phyloP scores from a whole-genome alignment of 495 filamentous ascomycete genomes.

The Daldinia childiae region DNA sequence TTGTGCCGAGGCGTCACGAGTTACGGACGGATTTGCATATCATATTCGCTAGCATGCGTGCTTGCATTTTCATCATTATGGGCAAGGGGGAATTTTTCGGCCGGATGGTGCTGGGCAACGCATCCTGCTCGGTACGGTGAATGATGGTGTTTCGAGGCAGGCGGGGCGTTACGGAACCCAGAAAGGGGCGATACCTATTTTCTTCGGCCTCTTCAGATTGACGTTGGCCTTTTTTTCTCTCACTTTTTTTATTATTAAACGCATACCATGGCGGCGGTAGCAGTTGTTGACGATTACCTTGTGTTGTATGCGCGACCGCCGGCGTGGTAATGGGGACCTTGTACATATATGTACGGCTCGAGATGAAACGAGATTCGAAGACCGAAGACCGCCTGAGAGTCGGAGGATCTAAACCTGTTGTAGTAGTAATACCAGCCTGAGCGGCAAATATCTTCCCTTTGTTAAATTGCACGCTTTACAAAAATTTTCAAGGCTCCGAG shows the following conservation, averaged over 20 bases:
- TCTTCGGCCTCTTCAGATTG: conserved; percentile 33
- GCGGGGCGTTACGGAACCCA: conserved; percentile 37
- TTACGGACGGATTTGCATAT: conserved; percentile 48
- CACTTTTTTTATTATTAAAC: conserved; percentile 3
- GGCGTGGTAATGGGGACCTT: conserved; percentile 27
- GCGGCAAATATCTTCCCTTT: conserved; percentile 39
- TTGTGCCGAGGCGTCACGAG: conserved; percentile 46
- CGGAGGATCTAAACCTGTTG: conserved; percentile 18
- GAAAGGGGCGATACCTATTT: conserved; percentile 7
- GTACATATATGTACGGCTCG: conserved; percentile 30
- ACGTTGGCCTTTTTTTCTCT: conserved; percentile 18
- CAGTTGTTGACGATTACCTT: conserved; percentile 28
- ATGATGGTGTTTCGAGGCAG: conserved; percentile 33
- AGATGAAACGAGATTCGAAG: conserved; percentile 24
- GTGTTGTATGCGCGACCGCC: conserved; percentile 5
- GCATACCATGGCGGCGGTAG: conserved; percentile 15
- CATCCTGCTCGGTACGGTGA: conserved; percentile 33
- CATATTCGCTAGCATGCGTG: conserved; percentile 38
- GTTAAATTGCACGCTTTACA: conserved; percentile 20
- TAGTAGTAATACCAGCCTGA: conserved; percentile 43
- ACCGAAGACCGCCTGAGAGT: conserved; percentile 20
- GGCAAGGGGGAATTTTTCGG: conserved; percentile 22
- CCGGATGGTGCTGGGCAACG: conserved; percentile 40
- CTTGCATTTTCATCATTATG: conserved; percentile 35
- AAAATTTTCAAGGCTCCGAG: not conserved